Evolutionary conservation across 1,139 yeast species (phyloP).

Genomic region (Debaryomyces subglobosus): DNA sequence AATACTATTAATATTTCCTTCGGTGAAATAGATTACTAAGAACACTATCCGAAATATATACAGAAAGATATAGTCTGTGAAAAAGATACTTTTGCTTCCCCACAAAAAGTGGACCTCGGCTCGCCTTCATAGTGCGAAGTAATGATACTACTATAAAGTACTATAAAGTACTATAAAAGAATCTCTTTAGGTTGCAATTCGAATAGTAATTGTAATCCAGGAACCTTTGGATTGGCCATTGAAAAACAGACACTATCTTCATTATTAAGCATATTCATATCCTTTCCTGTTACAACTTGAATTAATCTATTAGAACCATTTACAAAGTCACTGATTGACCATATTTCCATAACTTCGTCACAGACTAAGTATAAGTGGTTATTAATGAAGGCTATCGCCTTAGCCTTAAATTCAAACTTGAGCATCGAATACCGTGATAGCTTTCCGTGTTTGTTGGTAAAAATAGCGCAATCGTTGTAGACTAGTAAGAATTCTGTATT

Average conservation of each 20-base stretch:
- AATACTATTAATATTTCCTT: neutral
- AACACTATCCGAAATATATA: neutral
- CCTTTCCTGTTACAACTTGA: conserved; percentile 77
- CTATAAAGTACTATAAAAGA: neutral
- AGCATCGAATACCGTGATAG: conserved; percentile 59
- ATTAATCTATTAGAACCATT: conserved; percentile 56
- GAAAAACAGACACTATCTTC: conserved; percentile 50
- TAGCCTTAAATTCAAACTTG: conserved; percentile 65
- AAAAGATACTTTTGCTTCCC: conserved; percentile 6
- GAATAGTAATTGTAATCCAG: conserved; percentile 64
- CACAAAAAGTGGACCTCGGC: conserved; percentile 10
- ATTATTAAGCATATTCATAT: conserved; percentile 48
- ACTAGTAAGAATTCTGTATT: conserved; percentile 61
- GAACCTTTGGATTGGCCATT: conserved; percentile 71
- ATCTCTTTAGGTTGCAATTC: conserved; percentile 11
- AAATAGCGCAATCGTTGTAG: conserved; percentile 74
- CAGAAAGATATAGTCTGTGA: neutral
- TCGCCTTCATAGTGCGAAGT: neutral
- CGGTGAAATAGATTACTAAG: neutral
- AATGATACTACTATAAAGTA: neutral
- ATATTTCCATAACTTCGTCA: conserved; percentile 72
- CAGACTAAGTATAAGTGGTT: conserved; percentile 66
- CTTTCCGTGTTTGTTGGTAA: conserved; percentile 67
- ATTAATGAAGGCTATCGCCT: conserved; percentile 54
- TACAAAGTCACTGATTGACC: conserved; percentile 57